Evolutionary conservation across 805 yeast species (phyloP), one percentile per base, ranked within the genome.

Genomic region (Nakazawaea populi): DNA sequence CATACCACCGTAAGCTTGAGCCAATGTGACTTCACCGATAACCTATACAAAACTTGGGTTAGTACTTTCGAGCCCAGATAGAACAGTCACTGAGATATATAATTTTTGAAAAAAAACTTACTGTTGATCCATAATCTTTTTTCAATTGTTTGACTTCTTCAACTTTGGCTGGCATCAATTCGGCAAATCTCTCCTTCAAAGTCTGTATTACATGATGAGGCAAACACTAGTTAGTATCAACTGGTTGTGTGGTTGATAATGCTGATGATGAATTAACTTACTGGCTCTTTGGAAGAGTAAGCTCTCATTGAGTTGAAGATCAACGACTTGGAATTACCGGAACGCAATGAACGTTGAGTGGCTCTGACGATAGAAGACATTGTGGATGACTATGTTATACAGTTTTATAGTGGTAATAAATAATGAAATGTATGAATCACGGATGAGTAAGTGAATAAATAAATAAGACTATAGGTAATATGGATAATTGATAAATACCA

Each of bases 141-240:
- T 92, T 90, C 71, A 92, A 83, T 63, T 83, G 80, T 76, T 86
- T 87, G 72, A 94, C 85, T 76, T 90, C 89, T 71, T 89, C 97
- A 61, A 87, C 87, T 77, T 88, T 88, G 64, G 80, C 90, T 59
- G 98, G 98, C 69, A 91, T 81, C 59, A 89, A 77, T 67, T 89
- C 96, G 52, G 90, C 95, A 68, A 94, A 91, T 69, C 96, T 85
- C 73, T 94, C 96, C 74, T 94, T 94, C 63, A 94, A 79, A 57
- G 97, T 84, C 77, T 80, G 46, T 29, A 41, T 27, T 18, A 18
- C 24, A 18, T 18, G 24, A 18, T 18, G 24, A 18, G 24, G 24
- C 3, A 18, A 18, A 18, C 2, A 18, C 24, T 18, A 18, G 24
- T 18, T 18, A 18, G 24, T 18, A 18, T 18, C 24, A 18, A 18